Conservation (phyloP, 768 basidiomycete genomes). For the Agrocybe praecox region DNA sequence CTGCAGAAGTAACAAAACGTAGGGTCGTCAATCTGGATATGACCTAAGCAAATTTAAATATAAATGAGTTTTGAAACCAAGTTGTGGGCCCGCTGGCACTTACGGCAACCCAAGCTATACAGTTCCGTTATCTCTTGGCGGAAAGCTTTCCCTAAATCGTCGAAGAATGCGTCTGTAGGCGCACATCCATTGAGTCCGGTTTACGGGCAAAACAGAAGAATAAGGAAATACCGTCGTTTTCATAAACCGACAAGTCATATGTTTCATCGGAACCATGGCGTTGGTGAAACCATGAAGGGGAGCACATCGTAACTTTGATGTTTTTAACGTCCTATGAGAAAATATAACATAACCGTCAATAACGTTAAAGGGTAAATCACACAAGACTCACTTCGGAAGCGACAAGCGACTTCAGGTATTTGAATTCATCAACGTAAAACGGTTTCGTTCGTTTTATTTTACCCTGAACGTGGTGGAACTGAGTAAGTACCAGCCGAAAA, state of each 20-base stretch:
- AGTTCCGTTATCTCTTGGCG: conserved; percentile 51
- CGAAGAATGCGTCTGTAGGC: conserved; percentile 49
- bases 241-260: conserved; percentile 61
- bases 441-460: conserved; percentile 65
- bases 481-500: neutral
- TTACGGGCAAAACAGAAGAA: neutral
- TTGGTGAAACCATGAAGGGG: conserved; percentile 74
- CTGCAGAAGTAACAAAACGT: conserved; percentile 70
- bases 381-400: conserved; percentile 45
- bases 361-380: neutral
- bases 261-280: conserved; percentile 62
- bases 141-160: conserved; percentile 48
- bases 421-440: conserved; percentile 67
- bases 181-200: neutral
- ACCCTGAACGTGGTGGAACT: conserved; percentile 34
- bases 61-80: conserved; percentile 3
- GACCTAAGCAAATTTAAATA: conserved; percentile 30
- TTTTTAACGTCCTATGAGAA: conserved; percentile 56
- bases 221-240: conserved; percentile 50
- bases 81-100: conserved; percentile 18
- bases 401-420: conserved; percentile 59
- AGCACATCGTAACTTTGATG: conserved; percentile 73
- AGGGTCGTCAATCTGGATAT: conserved; percentile 55
- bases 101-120: conserved; percentile 51
- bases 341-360: neutral